Evolutionary conservation across 2,329 filamentous ascomycete genomes (phyloP), one percentile per base, ranked within the genome.

Genomic region (Ophiognomonia clavigignenti-juglandacearum): DNA sequence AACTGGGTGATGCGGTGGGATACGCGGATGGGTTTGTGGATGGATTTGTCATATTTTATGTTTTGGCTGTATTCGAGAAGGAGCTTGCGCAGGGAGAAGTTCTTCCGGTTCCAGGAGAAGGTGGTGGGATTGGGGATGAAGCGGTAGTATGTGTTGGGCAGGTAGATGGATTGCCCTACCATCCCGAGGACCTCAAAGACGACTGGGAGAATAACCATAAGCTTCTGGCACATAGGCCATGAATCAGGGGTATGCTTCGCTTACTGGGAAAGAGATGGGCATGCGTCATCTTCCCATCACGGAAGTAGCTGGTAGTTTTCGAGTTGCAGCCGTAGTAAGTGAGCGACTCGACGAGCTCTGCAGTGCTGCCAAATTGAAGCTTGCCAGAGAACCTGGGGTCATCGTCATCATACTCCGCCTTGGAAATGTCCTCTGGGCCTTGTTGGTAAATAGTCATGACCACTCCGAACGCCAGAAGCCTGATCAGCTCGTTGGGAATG

Each of bases 181-280:
- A 82, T 81, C n/a, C 76, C 78, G 3, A 79, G 58, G 0, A 82
- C 67, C 55, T 82, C 78, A 42, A 81, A 81, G 0, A 74, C 69
- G 1, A 82, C 77, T 78, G 18, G 3, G 50, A 4, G 19, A 22
- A 6, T 11, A 19, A 43, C 26, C 16, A 16, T 51, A 37, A 56
- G 49, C 61, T 41, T 23, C 19, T 31, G 14, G 5, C 19, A n/a
- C 14, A 9, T 4, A n/a, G n/a, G n/a, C n/a, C 8, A 16, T 18
- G 22, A 9, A 13, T 8, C 3, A 18, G 2, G 29, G 20, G n/a
- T 14, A 2, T 6, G 19, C 4, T 8, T n/a, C 10, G 47, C 66
- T 49, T 64, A 75, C 74, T 54, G n/a, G 73, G 72, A 46, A 78
- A 78, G 2, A 78, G 51, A 56, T 78, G 75, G 2, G 64, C 64